Percentiles rank a stretch among this genome's conserved stretches.
phyloP scores from a whole-genome alignment of 495 filamentous ascomycete genomes.

The Sordaria brevicollis region DNA sequence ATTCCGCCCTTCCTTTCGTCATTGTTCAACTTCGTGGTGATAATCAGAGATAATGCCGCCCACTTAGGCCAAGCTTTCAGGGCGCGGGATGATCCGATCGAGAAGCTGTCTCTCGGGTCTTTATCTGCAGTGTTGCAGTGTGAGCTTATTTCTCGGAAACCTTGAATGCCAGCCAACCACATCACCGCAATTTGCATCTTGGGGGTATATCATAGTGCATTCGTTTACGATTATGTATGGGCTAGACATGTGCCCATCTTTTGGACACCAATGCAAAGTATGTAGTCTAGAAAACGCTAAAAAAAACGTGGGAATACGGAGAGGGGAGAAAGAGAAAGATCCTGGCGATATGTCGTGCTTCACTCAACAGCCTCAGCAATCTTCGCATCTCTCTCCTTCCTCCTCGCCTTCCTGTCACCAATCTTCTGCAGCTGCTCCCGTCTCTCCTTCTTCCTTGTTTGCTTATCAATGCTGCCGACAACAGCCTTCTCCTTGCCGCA shows the following conservation, averaged over 20 bases:
- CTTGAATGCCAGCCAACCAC: neutral
- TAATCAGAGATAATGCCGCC: neutral
- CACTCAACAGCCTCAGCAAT: constrained; percentile 4
- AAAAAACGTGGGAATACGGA: neutral
- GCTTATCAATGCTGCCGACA: constrained; percentile 43
- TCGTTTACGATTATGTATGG: neutral
- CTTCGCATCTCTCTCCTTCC: constrained; percentile 19
- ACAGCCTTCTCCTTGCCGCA: constrained; percentile 34
- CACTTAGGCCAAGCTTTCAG: neutral
- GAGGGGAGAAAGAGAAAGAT: neutral
- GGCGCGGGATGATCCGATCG: neutral
- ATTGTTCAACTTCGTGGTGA: neutral
- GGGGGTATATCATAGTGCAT: neutral
- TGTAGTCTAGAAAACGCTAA: neutral
- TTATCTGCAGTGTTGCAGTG: neutral
- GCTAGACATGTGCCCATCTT: neutral
- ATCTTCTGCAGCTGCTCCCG: constrained; percentile 27
- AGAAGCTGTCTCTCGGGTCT: too few species aligned
- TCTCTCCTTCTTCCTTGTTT: constrained; percentile 36
- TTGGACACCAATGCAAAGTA: neutral
- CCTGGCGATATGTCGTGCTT: neutral
- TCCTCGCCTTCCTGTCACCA: constrained; percentile 14
- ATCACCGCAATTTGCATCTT: neutral
- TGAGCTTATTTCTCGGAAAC: neutral
- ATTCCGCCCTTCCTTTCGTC: neutral